phyloP scores from a whole-genome alignment of 2,329 filamentous ascomycete genomes.

The Fusarium nematophilum region DNA sequence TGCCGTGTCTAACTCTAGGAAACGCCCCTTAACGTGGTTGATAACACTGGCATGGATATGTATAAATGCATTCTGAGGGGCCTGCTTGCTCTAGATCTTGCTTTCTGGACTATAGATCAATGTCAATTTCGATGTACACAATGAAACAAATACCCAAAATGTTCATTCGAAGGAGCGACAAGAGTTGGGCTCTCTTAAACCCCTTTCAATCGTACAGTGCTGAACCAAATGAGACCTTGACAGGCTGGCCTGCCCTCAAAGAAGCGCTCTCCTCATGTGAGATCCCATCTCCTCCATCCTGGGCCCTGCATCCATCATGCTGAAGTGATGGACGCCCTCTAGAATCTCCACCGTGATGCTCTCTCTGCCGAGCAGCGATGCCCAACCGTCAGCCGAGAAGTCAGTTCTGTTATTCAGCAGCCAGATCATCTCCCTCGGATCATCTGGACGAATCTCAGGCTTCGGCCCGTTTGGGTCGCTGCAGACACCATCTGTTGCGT shows the following conservation, averaged over 20 bases:
- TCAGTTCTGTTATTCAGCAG: constrained; percentile 78
- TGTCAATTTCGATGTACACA: not conserved
- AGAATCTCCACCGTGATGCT: constrained; percentile 25
- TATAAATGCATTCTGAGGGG: too few relatives aligned
- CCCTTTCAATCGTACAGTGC: not conserved
- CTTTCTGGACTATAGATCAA: not conserved
- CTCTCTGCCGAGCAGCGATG: constrained; percentile 22
- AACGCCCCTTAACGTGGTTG: too few relatives aligned
- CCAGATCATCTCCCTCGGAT: constrained; percentile 74
- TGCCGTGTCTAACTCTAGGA: too few relatives aligned
- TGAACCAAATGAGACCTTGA: not conserved
- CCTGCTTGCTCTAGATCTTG: too few relatives aligned
- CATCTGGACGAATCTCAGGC: constrained; percentile 54
- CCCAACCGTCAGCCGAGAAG: constrained; percentile 58
- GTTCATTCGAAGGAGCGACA: constrained; percentile 5
- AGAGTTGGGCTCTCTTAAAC: not conserved
- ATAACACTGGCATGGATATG: too few relatives aligned
- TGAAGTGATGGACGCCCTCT: constrained; percentile 32
- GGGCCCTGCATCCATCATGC: constrained; percentile 35
- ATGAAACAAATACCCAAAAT: not conserved
- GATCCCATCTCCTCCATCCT: constrained; percentile 33
- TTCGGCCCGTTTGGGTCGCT: constrained; percentile 72
- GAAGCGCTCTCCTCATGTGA: constrained; percentile 6
- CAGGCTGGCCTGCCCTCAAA: constrained; percentile 1
- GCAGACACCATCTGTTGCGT: constrained; percentile 80